Evolutionary conservation across 768 basidiomycete species (phyloP).

Genomic region (Lactifluus rugatus): DNA sequence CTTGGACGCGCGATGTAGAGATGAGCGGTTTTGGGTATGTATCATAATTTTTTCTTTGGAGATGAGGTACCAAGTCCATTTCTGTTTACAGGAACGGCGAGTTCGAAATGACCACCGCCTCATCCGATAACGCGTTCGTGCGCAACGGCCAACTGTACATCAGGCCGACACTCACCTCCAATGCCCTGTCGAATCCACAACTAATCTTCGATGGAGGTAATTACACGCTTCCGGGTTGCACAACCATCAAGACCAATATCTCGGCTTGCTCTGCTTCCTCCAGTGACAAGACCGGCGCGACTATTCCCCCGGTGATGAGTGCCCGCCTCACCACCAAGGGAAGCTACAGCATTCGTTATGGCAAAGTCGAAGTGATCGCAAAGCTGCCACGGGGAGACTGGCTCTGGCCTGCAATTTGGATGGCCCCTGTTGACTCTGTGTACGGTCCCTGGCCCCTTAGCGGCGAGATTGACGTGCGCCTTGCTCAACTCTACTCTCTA

Average conservation of each 20-base stretch:
- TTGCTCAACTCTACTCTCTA: not conserved
- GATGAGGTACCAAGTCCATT: not conserved
- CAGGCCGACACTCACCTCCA: conserved; percentile 48
- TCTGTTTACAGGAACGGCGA: conserved; percentile 31
- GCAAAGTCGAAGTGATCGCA: conserved; percentile 47
- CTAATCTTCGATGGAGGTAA: conserved; percentile 33
- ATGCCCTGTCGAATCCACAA: conserved; percentile 31
- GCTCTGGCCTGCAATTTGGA: conserved; percentile 38
- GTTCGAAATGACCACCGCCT: conserved; percentile 46
- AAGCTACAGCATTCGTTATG: conserved; percentile 41
- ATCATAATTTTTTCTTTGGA: not conserved
- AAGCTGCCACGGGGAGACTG: conserved; percentile 37
- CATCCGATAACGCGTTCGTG: conserved; percentile 33
- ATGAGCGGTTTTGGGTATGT: conserved; percentile 43
- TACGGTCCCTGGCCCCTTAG: conserved; percentile 46
- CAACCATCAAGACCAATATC: conserved; percentile 26
- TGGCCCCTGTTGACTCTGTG: conserved; percentile 36
- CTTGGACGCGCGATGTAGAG: conserved; percentile 42
- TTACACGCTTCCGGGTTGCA: conserved; percentile 32
- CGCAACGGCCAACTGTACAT: conserved; percentile 46
- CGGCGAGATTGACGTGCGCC: conserved; percentile 50
- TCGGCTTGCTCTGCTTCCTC: conserved; percentile 40
- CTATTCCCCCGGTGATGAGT: conserved; percentile 45
- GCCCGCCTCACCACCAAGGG: conserved; percentile 45
- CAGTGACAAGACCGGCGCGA: conserved; percentile 25